Evolutionary conservation across 1,139 yeast genomes (phyloP).

Genomic region (Nakaseomyces delphensis): DNA sequence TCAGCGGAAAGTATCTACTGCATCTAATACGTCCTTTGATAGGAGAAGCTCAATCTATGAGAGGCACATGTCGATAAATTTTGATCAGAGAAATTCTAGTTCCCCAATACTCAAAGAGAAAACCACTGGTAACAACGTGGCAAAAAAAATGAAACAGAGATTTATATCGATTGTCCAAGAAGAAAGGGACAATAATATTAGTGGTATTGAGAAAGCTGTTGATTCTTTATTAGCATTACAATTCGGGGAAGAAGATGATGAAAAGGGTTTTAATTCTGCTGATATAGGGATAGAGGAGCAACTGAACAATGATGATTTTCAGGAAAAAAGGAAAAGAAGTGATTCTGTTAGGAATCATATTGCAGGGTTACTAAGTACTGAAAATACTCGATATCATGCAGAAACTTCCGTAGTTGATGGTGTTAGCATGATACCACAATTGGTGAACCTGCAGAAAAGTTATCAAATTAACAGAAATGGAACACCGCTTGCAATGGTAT

Average conservation of each 20-base stretch:
- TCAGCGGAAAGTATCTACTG: conserved; percentile 12
- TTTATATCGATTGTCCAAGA: conserved; percentile 16
- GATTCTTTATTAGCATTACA: conserved; percentile 24
- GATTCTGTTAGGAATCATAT: conserved; percentile 7
- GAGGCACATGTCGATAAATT: conserved; percentile 8
- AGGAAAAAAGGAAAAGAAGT: conserved; percentile 5
- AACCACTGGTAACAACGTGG: conserved; percentile 8
- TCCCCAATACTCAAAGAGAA: conserved; percentile 9
- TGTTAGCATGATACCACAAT: conserved; percentile 21
- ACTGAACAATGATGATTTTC: conserved; percentile 1
- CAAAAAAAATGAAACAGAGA: conserved; percentile 12
- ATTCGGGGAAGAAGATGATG: conserved; percentile 13
- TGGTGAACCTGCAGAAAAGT: conserved; percentile 29
- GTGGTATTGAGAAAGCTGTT: conserved; percentile 25
- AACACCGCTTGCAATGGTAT: conserved; percentile 27
- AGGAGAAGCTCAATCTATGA: conserved; percentile 16
- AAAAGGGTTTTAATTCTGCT: conserved; percentile 4
- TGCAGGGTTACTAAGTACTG: conserved; percentile 2
- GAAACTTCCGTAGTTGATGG: conserved; percentile 1
- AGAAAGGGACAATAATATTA: conserved; percentile 12
- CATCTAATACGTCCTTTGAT: conserved; percentile 11
- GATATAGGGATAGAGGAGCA: conserved; percentile 3
- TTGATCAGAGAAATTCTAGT: conserved; percentile 7
- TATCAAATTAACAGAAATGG: conserved; percentile 33
- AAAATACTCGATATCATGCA: conserved; percentile 1